Percentiles rank a stretch among this genome's conserved stretches.
These are phyloP conservation scores for Bruguiera parviflora DNA, from an alignment of 345 rosid species.

Conservation along the genomic window DNA sequence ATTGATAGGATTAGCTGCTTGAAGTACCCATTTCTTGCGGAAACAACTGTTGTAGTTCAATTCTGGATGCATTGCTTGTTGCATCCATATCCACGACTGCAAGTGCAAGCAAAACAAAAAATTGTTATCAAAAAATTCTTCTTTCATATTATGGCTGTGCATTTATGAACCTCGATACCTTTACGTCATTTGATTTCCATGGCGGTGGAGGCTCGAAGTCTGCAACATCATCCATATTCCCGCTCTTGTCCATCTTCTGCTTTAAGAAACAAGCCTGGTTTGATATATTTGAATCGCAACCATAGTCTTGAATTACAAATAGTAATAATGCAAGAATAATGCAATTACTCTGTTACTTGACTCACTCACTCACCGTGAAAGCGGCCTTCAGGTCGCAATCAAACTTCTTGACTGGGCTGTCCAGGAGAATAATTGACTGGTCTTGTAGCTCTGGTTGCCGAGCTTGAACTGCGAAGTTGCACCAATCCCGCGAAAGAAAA, in stretches of 20 bases:
- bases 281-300: background rate
- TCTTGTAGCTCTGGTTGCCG: slow-evolving; percentile 51
- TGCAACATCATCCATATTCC: slow-evolving; percentile 53
- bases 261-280: background rate
- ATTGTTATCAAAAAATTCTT: background rate
- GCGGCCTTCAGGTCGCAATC: slow-evolving; percentile 39
- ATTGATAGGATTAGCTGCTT: background rate
- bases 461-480: slow-evolving; percentile 80
- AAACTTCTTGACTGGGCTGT: slow-evolving; percentile 40
- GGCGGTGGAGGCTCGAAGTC: slow-evolving; percentile 65
- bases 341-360: background rate
- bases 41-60: slow-evolving; percentile 74
- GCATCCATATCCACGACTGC: slow-evolving; percentile 99
- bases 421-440: slow-evolving; percentile 45
- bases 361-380: slow-evolving; percentile 44
- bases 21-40: slow-evolving; percentile 71
- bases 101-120: background rate
- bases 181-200: slow-evolving; percentile 84
- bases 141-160: background rate
- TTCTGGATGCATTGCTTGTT: slow-evolving; percentile 98
- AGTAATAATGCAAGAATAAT: background rate
- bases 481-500: slow-evolving; percentile 83
- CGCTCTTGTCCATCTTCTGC: slow-evolving; percentile 52
- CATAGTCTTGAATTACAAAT: background rate
- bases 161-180: slow-evolving; percentile 37